Base-by-base conservation (phyloP, 1,284 basidiomycete genomes). In the Ceraceosorus guamensis region DNA sequence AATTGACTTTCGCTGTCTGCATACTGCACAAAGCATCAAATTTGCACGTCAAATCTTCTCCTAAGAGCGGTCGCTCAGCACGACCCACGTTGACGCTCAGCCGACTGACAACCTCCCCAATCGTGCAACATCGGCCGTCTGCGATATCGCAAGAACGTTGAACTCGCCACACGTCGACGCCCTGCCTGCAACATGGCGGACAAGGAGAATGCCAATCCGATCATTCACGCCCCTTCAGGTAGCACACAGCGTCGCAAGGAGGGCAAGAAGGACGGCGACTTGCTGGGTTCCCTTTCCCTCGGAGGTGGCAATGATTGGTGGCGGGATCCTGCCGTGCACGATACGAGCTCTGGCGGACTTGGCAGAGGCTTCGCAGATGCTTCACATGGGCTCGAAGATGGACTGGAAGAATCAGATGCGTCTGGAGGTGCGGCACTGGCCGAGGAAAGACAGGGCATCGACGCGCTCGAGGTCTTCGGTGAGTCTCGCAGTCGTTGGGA, bases 161-260 rank as follows among this genome's bases (percentile, higher is more conserved):
- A n/a, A n/a, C n/a, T n/a, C n/a, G n/a, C n/a, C n/a, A n/a, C n/a
- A n/a, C n/a, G n/a, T n/a, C n/a, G n/a, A n/a, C n/a, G n/a, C n/a
- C n/a, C n/a, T n/a, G n/a, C 37, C 37, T 41, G 8, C 37, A 35
- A n/a, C n/a, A 56, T 56, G 55, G 41, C 53, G 4, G 46, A 57
- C 31, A 65, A 73, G 66, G 67, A 78, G 61, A 79, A 79, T 67
- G 76, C 76, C 32, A 79, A 79, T 54, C 78, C 78, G 4, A 73
- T 76, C 47, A 66, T 79, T 31, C 68, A 78, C 52, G 64, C 71
- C 46, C 57, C 53, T 44, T 49, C 50, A 13, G 39, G 53, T 5
- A 31, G 51, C 1, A 48, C 41, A 31, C 55, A 49, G 37, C 14
- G 56, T 35, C 52, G 52, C 55, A 8, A 53, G 44, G 49, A 62